Conservation (phyloP, 805 yeast species). For the Candida coleopterorum region DNA sequence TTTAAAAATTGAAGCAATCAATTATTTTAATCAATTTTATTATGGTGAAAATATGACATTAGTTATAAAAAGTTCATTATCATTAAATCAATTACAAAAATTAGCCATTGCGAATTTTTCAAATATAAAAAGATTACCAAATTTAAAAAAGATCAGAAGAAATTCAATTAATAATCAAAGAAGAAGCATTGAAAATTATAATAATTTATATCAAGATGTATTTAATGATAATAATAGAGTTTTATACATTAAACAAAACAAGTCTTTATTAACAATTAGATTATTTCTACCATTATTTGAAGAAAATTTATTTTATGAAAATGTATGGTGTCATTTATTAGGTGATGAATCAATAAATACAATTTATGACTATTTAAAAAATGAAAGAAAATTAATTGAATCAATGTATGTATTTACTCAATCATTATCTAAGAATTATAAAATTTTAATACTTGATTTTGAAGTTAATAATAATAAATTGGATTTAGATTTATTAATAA, state of each 20-base stretch:
- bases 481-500: conserved; percentile 29
- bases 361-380: conserved; percentile 36
- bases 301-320: conserved; percentile 21
- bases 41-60: conserved; percentile 47
- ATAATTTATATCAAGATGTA: conserved; percentile 3
- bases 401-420: conserved; percentile 41
- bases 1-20: conserved; percentile 29
- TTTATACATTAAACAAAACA: conserved; percentile 34
- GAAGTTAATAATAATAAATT: conserved; percentile 32
- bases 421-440: conserved; percentile 27
- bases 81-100: conserved; percentile 53
- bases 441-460: conserved; percentile 46
- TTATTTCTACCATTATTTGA: conserved; percentile 40
- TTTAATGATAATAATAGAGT: conserved; percentile 10
- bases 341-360: conserved; percentile 62
- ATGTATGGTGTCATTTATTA: conserved; percentile 51
- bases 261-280: conserved; percentile 34
- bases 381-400: conserved; percentile 25
- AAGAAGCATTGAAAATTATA: conserved; percentile 2
- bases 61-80: conserved; percentile 63
- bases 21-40: conserved; percentile 41
- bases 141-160: background rate
- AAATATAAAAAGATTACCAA: conserved; percentile 15
- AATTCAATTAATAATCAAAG: background rate
- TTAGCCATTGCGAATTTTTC: conserved; percentile 43